These are phyloP conservation scores for Monascus purpureus DNA, from an alignment of 495 filamentous ascomycete genomes.

Conservation along the genomic window DNA sequence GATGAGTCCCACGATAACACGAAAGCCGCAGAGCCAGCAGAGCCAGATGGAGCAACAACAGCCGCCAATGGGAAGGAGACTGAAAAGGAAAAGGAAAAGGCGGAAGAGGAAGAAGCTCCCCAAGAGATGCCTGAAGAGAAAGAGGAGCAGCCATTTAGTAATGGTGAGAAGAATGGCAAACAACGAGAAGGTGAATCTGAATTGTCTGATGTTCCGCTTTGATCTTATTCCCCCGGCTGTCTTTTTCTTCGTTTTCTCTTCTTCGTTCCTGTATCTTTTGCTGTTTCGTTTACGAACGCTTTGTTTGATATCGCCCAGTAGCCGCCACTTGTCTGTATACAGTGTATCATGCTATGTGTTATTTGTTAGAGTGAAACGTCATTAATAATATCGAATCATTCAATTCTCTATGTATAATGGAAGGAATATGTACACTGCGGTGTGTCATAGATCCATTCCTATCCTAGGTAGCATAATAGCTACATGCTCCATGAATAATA, in stretches of 20 bases:
- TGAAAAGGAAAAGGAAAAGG: slow-evolving; percentile 8
- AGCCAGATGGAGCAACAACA: neutral
- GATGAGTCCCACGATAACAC: neutral
- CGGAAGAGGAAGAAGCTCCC: slow-evolving; percentile 3
- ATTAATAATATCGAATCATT: no score
- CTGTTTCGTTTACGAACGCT: neutral
- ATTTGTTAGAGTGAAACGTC: no score
- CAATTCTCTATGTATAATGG: no score
- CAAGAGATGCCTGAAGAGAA: neutral
- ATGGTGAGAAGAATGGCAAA: neutral
- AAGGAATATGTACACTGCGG: no score
- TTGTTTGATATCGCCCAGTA: no score
- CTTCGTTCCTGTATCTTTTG: neutral
- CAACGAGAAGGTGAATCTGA: neutral
- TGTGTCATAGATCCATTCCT: no score
- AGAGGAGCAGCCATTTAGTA: neutral
- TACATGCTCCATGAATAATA: no score
- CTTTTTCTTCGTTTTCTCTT: neutral
- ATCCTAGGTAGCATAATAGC: no score
- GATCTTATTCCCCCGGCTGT: neutral
- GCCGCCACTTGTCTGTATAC: no score
- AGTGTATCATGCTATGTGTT: neutral
- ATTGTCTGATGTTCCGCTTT: neutral
- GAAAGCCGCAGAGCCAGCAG: neutral
- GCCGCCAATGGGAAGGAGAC: neutral